Evolutionary conservation across 768 basidiomycete species (phyloP), one percentile per base, ranked within the genome.

Genomic region (Dioszegia hungarica): DNA sequence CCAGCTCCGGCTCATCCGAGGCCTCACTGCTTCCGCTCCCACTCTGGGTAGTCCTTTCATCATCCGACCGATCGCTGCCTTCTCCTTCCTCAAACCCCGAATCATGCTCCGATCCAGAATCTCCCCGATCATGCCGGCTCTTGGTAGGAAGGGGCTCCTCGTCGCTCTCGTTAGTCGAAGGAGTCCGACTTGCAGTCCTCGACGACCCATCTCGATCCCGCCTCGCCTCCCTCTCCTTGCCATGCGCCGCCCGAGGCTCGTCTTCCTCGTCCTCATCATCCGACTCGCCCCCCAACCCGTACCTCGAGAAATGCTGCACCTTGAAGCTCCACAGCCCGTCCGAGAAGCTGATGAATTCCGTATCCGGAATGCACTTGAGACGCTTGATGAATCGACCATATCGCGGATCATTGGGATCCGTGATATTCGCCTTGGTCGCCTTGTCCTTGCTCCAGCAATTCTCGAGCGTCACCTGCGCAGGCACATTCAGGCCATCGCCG

Each of bases 311-410:
- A 79, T 94, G 90, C 72, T 91, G 86, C 60, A 98, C 95, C 28
- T 81, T 84, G 78, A 99, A 98, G 47, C 85, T 87, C 94, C 94
- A 97, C 76, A 83, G 86, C 49, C 95, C 95, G 66, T 85, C 84
- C 65, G 80, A 80, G 75, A 88, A 98, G 68, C 78, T 78, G 72
- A 88, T 85, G 67, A 92, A 97, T 45, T 82, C 82, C 37, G 93
- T 97, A 53, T 87, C 86, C 73, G 86, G 85, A 82, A 93, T 90
- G 51, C 80, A 82, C 80, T 85, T 85, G 75, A 97, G 78, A 62
- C 87, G 82, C 77, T 88, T 90, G 68, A 92, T 62, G 62, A 79
- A 79, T 66, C 89, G 85, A 63, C 85, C 86, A 36, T 84, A 78
- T 37, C 85, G 82, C n/a, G 87, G 84, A 67, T 90, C 82, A 28